phyloP scores from a whole-genome alignment of 2,329 filamentous ascomycete genomes.

The Apiospora marii region DNA sequence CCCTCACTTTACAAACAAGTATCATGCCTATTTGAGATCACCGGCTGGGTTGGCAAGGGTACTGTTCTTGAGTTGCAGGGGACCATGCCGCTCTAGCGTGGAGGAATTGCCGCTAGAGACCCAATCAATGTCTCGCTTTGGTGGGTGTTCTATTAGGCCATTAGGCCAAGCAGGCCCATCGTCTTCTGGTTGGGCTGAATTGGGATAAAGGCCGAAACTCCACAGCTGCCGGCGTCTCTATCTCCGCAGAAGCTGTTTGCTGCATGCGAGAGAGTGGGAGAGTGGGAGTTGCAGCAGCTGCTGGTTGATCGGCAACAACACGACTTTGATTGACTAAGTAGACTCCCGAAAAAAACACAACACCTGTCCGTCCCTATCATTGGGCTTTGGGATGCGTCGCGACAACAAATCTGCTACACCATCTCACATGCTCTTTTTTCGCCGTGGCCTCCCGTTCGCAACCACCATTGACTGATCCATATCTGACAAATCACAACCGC shows the following conservation, averaged over 20 bases:
- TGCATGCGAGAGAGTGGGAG: neutral
- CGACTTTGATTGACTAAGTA: constrained; percentile 3
- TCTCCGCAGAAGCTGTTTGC: constrained; percentile 20
- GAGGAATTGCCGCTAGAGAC: neutral
- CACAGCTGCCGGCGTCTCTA: neutral
- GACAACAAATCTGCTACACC: constrained; percentile 15
- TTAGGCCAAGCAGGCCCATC: neutral
- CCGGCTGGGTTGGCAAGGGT: constrained; percentile 2
- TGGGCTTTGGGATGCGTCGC: constrained; percentile 7
- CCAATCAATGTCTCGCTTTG: constrained; percentile 11
- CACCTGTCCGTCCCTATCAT: constrained; percentile 20
- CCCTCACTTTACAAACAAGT: constrained; percentile 5
- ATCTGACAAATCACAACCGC: constrained; percentile 16
- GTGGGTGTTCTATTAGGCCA: neutral
- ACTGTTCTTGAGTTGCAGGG: neutral
- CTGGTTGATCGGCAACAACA: constrained; percentile 20
- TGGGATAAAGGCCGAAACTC: constrained; percentile 1
- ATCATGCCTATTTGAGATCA: constrained; percentile 7
- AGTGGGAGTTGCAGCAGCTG: neutral
- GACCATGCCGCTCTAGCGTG: neutral
- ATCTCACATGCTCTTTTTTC: constrained; percentile 3
- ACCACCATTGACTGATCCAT: constrained; percentile 9
- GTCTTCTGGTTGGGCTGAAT: neutral
- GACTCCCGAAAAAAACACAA: constrained; percentile 16
- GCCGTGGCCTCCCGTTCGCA: neutral